Percentiles rank a stretch among this genome's conserved stretches.
phyloP scores from a whole-genome alignment of 148 eudicot species.

The Amaranthus hypochondriacus region DNA sequence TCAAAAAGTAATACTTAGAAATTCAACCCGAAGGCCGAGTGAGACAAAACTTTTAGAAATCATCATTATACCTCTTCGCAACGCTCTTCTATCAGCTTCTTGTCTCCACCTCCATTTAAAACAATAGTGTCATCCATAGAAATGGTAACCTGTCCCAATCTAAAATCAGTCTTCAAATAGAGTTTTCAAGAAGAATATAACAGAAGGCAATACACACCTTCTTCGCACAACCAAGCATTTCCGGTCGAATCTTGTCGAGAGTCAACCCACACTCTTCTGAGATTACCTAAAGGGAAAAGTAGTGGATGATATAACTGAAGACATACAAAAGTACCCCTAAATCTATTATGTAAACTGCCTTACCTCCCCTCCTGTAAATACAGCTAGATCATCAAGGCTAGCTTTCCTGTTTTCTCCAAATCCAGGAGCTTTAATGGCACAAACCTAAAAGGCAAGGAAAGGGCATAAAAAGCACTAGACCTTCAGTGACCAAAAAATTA shows the following conservation, averaged over 20 bases:
- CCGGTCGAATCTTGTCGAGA: constrained; percentile 61
- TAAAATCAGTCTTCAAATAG: constrained; percentile 14
- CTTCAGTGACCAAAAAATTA: background rate
- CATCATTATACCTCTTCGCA: constrained; percentile 73
- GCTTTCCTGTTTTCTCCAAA: constrained; percentile 95
- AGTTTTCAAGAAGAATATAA: background rate
- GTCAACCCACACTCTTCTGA: constrained; percentile 69
- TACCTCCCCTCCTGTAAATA: constrained; percentile 96
- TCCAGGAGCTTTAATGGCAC: constrained; percentile 99
- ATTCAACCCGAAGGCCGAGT: background rate
- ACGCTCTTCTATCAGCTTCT: constrained; percentile 81
- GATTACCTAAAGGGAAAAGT: constrained; percentile 49
- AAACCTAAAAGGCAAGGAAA: constrained; percentile 44
- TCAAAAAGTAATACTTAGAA: background rate
- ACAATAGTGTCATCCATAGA: constrained; percentile 86
- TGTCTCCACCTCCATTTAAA: constrained; percentile 80
- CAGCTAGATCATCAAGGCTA: constrained; percentile 77
- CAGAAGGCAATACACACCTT: constrained; percentile 40
- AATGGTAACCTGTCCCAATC: constrained; percentile 58
- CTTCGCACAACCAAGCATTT: constrained; percentile 86
- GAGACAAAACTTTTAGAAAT: no score
- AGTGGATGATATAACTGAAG: constrained; percentile 11
- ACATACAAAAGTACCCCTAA: constrained; percentile 5
- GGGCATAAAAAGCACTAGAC: background rate
- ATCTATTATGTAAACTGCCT: constrained; percentile 12